Base-by-base conservation (phyloP, 495 filamentous ascomycete genomes). In the Xylaria intraflava region DNA sequence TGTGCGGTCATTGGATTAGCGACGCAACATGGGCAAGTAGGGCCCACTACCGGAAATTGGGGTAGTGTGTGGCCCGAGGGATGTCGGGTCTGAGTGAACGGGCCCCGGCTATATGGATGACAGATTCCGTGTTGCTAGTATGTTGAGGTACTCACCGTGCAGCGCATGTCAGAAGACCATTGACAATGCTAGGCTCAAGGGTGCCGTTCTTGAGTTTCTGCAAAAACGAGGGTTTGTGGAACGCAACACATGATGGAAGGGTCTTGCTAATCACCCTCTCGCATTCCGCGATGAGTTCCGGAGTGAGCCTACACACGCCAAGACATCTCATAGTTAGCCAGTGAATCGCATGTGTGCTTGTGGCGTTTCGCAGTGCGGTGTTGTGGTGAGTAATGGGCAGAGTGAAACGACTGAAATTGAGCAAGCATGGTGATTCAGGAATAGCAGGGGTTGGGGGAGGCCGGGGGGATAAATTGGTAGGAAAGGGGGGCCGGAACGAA, bases 161-260 rank as follows among this genome's bases (percentile, higher is more conserved):
- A 39, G 72, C 75, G 3, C 68, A 73, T 19, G 75, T 75, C 16
- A 78, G 62, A 17, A 78, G 66, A 12, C 72, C 73, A 44, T 76
- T 75, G 29, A 77, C 68, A 56, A 78, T 74, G 35, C 68, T 71
- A 3, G 66, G 65, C 30, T 78, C 74, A 46, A 78, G 69, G 14
- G 65, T 65, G 6, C 61, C 61, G 31, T 68, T 74, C 69, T 77
- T 76, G 19, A 78, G 65, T 57, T 77, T 73, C 60, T 74, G 71
- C 31, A 78, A 49, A 49, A 76, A 76, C 6, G 75, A 74, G 41
- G 75, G 73, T 61, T 77, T 77, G 65, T 78, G 75, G 60, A 78
- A 78, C 41, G 73, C 75, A 35, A 78, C 71, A 53, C 72, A 78
- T 58, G 75, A 74, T 42, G 75, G 75, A 43, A 78, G 63, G 12